A percentile compares a stretch with the other conserved stretches of the same genome.
Evolutionary conservation across 1,139 yeast genomes (phyloP).

Genomic region (Yamadazyma epiphylla): DNA sequence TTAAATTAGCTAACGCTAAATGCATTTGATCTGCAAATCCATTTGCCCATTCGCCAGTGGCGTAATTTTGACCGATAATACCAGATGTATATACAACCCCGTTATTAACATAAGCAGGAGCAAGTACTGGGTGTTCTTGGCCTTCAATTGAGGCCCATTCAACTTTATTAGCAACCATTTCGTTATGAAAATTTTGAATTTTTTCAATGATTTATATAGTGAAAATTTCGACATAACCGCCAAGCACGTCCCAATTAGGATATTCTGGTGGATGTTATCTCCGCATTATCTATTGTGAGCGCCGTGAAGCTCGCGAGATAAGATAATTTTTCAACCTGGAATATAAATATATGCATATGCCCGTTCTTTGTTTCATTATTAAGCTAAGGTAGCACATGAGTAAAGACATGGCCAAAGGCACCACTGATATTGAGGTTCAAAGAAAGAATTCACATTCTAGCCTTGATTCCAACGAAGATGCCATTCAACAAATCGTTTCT

Average conservation of each 20-base stretch:
- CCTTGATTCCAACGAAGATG: conserved; percentile 7
- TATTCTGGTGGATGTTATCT: too few relatives aligned
- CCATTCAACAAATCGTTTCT: conserved; percentile 14
- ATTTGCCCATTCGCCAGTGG: conserved; percentile 36
- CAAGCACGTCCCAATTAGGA: neutral
- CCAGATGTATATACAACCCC: conserved; percentile 51
- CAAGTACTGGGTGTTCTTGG: conserved; percentile 29
- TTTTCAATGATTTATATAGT: too few relatives aligned
- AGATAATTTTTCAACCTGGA: too few relatives aligned
- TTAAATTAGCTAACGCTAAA: conserved; percentile 40
- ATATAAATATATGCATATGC: too few relatives aligned
- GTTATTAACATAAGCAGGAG: conserved; percentile 48
- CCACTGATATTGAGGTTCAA: conserved; percentile 7
- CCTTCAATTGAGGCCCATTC: conserved; percentile 40
- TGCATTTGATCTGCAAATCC: conserved; percentile 44
- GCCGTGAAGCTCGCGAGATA: too few relatives aligned
- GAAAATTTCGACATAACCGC: too few relatives aligned
- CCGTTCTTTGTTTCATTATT: too few relatives aligned
- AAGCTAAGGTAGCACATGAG: neutral
- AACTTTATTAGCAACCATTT: conserved; percentile 25
- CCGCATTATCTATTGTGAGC: too few relatives aligned
- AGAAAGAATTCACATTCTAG: conserved; percentile 12
- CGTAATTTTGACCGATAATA: conserved; percentile 27
- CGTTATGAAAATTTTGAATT: too few relatives aligned
- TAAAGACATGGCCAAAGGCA: neutral